Base-by-base conservation (phyloP, 2,329 filamentous ascomycete genomes). In the Trichoderma sp. region DNA sequence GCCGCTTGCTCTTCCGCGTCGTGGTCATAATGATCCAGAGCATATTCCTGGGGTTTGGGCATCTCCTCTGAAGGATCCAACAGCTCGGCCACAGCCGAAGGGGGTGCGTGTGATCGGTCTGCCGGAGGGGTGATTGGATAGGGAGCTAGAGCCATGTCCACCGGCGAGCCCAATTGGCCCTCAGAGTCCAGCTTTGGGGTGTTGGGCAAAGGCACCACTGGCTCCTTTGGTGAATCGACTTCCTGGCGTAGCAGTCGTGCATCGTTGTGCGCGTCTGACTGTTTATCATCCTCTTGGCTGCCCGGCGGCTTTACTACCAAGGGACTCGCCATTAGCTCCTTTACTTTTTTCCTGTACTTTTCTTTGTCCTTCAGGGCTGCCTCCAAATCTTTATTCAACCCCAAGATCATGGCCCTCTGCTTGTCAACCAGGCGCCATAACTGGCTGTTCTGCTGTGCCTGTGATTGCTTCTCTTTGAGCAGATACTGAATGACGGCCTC, bases 371-470 rank as follows among this genome's bases (percentile, higher is more conserved):
- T 97, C 78, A 98, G 84, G 1, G 95, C 92, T 71, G 94, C 91
- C 84, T 98, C 96, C 14, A 99, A 87, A 82, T 99, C 97, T 83
- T 97, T 97, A 82, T 98, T 98, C 77, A 99, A 88, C 8, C 95
- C 96, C 24, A 98, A 85, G 73, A 99, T 95, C 92, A 99, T 95
- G 18, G 95, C 92, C 77, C 96, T 90, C 84, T 99, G 97, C 86
- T 99, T 98, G 83, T 98, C 96, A 67, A 99, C 95, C 64, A 99
- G 86, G 68, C 95, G 93, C 97, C 97, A 99, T 80, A 99, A 86
- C 83, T 99, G 96, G 21, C 92, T 88, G 82, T 98, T 98, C 82
- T 98, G 97, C 79, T 94, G 93, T 6, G 94, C 91, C 73, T 95
- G 93, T 66, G 94, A 93, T 77, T 96, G 92, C 83, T 98, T 98